Evolutionary conservation across 1,284 basidiomycete genomes (phyloP).

Genomic region (Ceratobasidium sp.): DNA sequence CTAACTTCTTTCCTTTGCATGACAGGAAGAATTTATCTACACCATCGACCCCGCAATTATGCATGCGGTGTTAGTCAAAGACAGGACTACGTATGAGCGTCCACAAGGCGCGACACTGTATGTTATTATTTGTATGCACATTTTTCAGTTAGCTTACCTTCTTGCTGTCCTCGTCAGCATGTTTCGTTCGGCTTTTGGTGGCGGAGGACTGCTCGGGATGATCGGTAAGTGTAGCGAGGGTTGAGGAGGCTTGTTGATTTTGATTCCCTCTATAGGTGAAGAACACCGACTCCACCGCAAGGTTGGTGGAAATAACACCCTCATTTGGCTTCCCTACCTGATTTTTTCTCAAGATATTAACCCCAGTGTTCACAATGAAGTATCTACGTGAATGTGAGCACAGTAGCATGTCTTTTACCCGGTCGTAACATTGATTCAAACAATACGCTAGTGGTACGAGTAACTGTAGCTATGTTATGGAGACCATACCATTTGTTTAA

Average conservation of each 20-base stretch:
- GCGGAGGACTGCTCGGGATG: constrained; percentile 52
- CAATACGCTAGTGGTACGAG: constrained; percentile 13
- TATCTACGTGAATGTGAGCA: constrained; percentile 56
- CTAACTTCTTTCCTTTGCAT: not conserved
- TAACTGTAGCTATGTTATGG: not conserved
- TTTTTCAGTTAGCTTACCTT: too few relatives aligned
- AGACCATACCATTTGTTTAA: not conserved
- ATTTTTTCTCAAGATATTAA: constrained; percentile 56
- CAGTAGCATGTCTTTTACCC: not conserved
- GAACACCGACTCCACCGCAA: constrained; percentile 32
- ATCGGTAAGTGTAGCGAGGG: not conserved
- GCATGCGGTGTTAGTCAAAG: constrained; percentile 60
- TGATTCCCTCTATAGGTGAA: not conserved
- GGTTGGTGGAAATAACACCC: not conserved
- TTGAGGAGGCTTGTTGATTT: not conserved
- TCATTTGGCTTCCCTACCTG: constrained; percentile 61
- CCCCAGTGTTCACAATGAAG: constrained; percentile 61
- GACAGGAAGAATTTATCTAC: constrained; percentile 60
- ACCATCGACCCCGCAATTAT: constrained; percentile 62
- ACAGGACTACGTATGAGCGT: constrained; percentile 63
- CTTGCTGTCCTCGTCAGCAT: too few relatives aligned
- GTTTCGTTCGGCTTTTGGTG: constrained; percentile 51
- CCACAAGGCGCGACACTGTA: constrained; percentile 64
- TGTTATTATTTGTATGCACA: constrained; percentile 47
- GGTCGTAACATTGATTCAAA: not conserved